Conservation (phyloP, 768 basidiomycete species). For the Mycena vulgaris region DNA sequence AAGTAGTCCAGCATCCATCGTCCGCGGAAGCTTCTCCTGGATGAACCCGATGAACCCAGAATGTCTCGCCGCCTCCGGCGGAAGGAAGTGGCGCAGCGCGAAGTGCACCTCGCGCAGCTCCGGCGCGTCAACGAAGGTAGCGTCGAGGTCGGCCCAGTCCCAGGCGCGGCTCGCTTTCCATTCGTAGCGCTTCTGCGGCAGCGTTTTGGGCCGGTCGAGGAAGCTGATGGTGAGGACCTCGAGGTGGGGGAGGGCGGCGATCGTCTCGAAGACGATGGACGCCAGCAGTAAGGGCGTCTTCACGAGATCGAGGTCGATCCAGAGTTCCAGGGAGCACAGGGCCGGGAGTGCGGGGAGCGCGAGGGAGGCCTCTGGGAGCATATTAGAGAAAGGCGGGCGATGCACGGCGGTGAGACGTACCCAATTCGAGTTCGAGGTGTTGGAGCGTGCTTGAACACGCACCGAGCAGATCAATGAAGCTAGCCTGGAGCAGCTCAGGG, state of each 20-base stretch:
- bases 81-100: background rate
- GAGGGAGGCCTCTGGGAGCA: background rate
- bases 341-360: background rate
- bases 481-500: background rate
- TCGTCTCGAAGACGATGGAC: background rate
- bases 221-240: background rate
- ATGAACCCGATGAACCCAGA: background rate
- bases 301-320: background rate
- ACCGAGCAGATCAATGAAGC: background rate
- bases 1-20: background rate
- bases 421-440: background rate
- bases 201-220: background rate
- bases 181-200: no score
- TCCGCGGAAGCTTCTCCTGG: background rate
- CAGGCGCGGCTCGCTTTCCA: no score
- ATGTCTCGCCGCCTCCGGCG: background rate
- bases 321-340: background rate
- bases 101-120: background rate
- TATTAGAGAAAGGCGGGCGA: background rate
- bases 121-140: background rate
- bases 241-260: background rate
- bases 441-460: background rate
- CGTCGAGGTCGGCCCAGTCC: background rate
- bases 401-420: background rate
- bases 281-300: background rate